These are phyloP conservation scores for Boechera stricta DNA, from an alignment of 345 rosid genomes.

Conservation along the genomic window DNA sequence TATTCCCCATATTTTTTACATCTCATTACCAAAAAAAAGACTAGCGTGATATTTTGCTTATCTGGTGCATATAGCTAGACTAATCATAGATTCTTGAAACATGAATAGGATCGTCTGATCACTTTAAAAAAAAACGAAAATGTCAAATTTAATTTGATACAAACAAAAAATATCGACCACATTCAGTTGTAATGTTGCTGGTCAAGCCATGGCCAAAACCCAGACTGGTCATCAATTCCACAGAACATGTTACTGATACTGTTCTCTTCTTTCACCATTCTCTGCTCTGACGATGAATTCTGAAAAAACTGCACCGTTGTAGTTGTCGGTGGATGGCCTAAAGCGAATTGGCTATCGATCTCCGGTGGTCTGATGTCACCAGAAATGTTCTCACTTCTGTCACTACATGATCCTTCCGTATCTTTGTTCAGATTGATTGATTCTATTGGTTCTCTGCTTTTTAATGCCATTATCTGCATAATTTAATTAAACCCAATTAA, in stretches of 20 bases:
- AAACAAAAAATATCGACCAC: background rate
- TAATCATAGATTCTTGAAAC: conserved; percentile 30
- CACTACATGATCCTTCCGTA: conserved; percentile 88
- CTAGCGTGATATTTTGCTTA: conserved; percentile 21
- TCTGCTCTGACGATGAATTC: conserved; percentile 52
- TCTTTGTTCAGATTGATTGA: conserved; percentile 89
- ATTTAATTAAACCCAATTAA: background rate
- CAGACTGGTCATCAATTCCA: conserved; percentile 82
- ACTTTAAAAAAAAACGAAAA: background rate
- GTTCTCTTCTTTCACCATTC: conserved; percentile 80
- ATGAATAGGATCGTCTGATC: conserved; percentile 28
- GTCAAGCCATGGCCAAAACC: conserved; percentile 97
- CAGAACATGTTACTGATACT: conserved; percentile 85
- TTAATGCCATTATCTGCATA: conserved; percentile 75
- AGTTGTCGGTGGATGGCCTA: conserved; percentile 43
- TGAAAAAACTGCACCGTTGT: conserved; percentile 62
- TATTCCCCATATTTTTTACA: background rate
- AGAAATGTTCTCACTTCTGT: conserved; percentile 80
- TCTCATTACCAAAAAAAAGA: background rate
- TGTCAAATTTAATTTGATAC: background rate
- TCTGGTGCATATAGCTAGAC: conserved; percentile 23
- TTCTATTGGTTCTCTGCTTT: conserved; percentile 78
- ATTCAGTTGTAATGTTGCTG: conserved; percentile 72
- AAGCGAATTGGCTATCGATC: conserved; percentile 59
- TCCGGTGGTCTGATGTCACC: conserved; percentile 69